Conservation (phyloP, 495 filamentous ascomycete species). For the Neurospora sp. region DNA sequence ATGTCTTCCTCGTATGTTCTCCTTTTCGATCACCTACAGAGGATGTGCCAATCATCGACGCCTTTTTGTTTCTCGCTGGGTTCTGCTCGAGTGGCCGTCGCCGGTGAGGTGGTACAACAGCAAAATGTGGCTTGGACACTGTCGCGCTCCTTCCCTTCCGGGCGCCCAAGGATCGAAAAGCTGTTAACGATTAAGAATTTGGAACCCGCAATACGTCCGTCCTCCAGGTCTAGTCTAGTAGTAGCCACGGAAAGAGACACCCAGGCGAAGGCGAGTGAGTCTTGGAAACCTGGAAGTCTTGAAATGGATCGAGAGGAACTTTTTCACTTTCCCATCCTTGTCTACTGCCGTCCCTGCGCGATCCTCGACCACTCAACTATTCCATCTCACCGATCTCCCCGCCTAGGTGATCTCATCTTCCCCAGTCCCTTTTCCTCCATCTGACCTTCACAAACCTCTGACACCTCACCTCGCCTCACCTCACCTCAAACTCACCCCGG, state of each 20-base stretch:
- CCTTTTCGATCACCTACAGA: background rate
- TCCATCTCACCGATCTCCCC: background rate
- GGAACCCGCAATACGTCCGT: background rate
- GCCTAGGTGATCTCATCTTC: background rate
- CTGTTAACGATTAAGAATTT: background rate
- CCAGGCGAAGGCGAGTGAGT: background rate
- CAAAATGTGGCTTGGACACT: conserved; percentile 7
- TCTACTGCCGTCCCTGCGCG: background rate
- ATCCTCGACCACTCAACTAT: background rate
- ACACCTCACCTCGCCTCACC: background rate
- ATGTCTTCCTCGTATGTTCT: background rate
- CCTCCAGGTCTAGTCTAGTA: background rate
- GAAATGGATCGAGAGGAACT: background rate
- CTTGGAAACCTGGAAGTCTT: background rate
- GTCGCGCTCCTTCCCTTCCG: background rate
- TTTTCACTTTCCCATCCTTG: background rate
- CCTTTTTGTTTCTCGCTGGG: background rate
- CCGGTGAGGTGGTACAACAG: conserved; percentile 9
- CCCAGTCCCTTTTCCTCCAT: background rate
- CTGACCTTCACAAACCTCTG: background rate
- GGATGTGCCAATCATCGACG: background rate
- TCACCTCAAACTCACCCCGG: background rate
- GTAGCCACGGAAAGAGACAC: background rate
- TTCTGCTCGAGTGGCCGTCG: background rate
- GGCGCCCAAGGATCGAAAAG: background rate